A percentile compares a stretch with the other conserved stretches of the same genome.
Evolutionary conservation across 805 yeast species (phyloP).

Genomic region (Yamadazyma scolyti): DNA sequence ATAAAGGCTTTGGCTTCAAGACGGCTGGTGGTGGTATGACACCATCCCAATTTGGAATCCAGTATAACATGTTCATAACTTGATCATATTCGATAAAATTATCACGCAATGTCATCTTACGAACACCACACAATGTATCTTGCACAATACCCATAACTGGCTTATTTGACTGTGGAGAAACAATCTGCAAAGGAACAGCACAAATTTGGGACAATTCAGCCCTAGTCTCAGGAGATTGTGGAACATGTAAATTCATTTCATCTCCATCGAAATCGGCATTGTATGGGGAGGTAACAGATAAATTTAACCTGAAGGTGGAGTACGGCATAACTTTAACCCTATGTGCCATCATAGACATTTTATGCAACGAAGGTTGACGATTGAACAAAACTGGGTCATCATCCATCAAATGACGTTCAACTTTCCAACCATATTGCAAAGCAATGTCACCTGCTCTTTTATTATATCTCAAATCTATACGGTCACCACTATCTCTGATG

Average conservation of each 20-base stretch:
- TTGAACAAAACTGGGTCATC: conserved; percentile 96
- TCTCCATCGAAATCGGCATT: conserved; percentile 99
- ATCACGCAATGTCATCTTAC: conserved; percentile 93
- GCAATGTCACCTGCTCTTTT: conserved; percentile 98
- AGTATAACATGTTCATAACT: conserved; percentile 92
- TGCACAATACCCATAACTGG: conserved; percentile 99
- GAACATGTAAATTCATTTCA: conserved; percentile 99
- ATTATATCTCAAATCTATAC: conserved; percentile 95
- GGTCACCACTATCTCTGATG: conserved; percentile 97
- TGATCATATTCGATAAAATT: conserved; percentile 84
- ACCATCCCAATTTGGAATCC: conserved; percentile 99
- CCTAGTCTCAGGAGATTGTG: conserved; percentile 96
- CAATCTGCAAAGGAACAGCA: conserved; percentile 97
- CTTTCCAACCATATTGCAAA: conserved; percentile 98
- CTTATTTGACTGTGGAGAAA: conserved; percentile 96
- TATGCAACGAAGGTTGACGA: conserved; percentile 98
- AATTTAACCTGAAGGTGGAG: conserved; percentile 92
- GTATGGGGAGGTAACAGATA: conserved; percentile 98
- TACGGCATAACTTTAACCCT: conserved; percentile 98
- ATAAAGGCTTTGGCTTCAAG: conserved; percentile 88
- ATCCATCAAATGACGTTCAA: conserved; percentile 97
- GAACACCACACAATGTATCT: conserved; percentile 95
- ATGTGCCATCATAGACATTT: conserved; percentile 99
- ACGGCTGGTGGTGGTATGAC: conserved; percentile 94
- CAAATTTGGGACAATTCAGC: conserved; percentile 94